Evolutionary conservation across 805 yeast species (phyloP), one percentile per base, ranked within the genome.

Genomic region (Jamesozyma spencerorum): DNA sequence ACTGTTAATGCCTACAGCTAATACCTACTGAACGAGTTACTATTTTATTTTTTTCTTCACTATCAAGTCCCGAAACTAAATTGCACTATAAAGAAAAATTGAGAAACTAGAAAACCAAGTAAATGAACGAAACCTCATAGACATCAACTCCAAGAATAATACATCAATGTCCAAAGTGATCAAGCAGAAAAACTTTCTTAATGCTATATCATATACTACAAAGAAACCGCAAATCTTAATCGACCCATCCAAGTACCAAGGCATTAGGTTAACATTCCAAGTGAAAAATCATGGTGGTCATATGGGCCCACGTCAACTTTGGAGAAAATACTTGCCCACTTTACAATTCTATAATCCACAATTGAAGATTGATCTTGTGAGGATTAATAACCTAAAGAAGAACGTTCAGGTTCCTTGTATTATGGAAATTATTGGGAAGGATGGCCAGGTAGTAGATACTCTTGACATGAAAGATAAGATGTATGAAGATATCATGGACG

Each of bases 301-400:
- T 50, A 68, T 72, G 64, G 88, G 88, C 2, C 74, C 83, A 41
- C 75, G 79, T 51, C 72, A 74, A 48, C 85, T 87, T 62, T 84
- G 94, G 92, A 75, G 74, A 50, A 64, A 69, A 38, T 73, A 77
- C 62, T 66, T 87, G 42, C 94, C 92, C 19, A 77, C 87, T 5
- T 69, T 87, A 47, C 79, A 77, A 57, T 87, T 83, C 60, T 88
- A 85, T 65, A 87, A 87, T 60, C 88, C 90, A n/a, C 64, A 66
- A 34, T 54, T 83, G 20, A 71, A 75, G 18, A 76, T 85, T 41
- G 68, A 71, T 18, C 80, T 85, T 28, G 64, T 71, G 12, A 68
- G 87, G 49, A 68, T 82, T 34, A 64, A 68, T 31, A 57, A 63
- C 36, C 43, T 53, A 38, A 43, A 43, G 20, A 55, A 53, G 26